A percentile compares a stretch with the other conserved stretches of the same genome.
Evolutionary conservation across 441 rosid genomes (phyloP).

Genomic region (Populus hybrid): DNA sequence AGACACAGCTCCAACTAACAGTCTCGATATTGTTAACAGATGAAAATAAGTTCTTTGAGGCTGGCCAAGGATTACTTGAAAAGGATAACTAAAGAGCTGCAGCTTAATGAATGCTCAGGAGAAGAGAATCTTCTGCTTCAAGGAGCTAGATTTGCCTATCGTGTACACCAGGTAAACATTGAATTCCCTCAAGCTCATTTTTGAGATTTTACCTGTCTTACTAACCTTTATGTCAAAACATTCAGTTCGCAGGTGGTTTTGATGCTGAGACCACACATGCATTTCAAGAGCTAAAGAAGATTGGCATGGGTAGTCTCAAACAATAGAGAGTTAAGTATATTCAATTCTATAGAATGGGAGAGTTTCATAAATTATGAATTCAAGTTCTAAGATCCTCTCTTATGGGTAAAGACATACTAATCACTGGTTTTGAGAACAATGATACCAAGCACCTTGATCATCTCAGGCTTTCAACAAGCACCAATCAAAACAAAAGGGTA

Average conservation of each 20-base stretch:
- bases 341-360: not conserved
- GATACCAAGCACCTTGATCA: not conserved
- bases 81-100: constrained; percentile 70
- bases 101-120: constrained; percentile 41
- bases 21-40: constrained; percentile 38
- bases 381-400: not conserved
- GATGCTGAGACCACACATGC: constrained; percentile 68
- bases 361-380: not conserved
- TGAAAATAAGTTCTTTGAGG: constrained; percentile 68
- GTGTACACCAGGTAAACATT: constrained; percentile 83
- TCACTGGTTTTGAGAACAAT: not conserved
- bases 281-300: constrained; percentile 77
- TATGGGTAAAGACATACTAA: not conserved
- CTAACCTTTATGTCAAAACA: not conserved
- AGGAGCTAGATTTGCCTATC: constrained; percentile 86
- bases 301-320: constrained; percentile 23
- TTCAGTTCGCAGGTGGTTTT: constrained; percentile 92
- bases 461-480: not conserved
- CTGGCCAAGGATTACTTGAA: constrained; percentile 85
- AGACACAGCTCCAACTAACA: not conserved
- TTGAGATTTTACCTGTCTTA: not conserved
- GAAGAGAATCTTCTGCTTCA: constrained; percentile 83
- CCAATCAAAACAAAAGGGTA: not conserved
- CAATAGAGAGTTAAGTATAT: constrained; percentile 10
- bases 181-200: too few species aligned